Percentiles rank a stretch among this genome's conserved stretches.
phyloP scores from a whole-genome alignment of 1,139 yeast genomes.

The Geotrichum reessii region DNA sequence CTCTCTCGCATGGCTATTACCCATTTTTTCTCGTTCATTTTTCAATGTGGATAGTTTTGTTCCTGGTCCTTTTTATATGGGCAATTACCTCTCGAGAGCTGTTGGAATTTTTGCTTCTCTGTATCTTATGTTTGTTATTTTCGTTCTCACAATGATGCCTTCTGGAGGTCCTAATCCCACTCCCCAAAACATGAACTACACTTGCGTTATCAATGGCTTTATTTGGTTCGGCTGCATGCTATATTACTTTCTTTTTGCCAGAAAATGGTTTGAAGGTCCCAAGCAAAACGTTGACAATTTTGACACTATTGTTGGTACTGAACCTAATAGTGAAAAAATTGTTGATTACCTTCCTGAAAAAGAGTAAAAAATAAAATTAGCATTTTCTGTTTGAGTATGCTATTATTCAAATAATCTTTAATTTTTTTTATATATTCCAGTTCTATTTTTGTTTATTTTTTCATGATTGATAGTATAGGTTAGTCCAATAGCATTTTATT shows the following conservation, averaged over 20 bases:
- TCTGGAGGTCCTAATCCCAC: slow-evolving; percentile 47
- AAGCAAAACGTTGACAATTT: slow-evolving; percentile 46
- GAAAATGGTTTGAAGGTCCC: slow-evolving; percentile 61
- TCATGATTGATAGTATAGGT: too few species aligned
- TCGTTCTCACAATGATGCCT: slow-evolving; percentile 57
- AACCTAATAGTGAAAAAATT: neutral
- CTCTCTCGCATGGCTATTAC: slow-evolving; percentile 55
- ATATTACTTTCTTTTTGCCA: slow-evolving; percentile 51
- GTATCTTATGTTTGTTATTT: slow-evolving; percentile 51
- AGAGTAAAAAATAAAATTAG: neutral
- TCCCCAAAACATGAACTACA: slow-evolving; percentile 56
- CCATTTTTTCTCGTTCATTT: slow-evolving; percentile 44
- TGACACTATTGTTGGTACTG: slow-evolving; percentile 7
- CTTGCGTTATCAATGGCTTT: slow-evolving; percentile 55
- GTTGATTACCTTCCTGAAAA: neutral
- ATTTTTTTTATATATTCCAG: too few species aligned
- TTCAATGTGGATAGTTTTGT: slow-evolving; percentile 45
- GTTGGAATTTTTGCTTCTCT: slow-evolving; percentile 28
- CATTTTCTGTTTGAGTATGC: too few species aligned
- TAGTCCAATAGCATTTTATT: too few species aligned
- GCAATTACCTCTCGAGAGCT: slow-evolving; percentile 42
- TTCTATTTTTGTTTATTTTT: too few species aligned
- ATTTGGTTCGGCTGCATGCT: slow-evolving; percentile 47
- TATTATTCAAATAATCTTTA: too few species aligned
- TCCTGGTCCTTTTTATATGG: slow-evolving; percentile 63